Evolutionary conservation across 768 basidiomycete species (phyloP).

Genomic region (Daedaleopsis nitida): DNA sequence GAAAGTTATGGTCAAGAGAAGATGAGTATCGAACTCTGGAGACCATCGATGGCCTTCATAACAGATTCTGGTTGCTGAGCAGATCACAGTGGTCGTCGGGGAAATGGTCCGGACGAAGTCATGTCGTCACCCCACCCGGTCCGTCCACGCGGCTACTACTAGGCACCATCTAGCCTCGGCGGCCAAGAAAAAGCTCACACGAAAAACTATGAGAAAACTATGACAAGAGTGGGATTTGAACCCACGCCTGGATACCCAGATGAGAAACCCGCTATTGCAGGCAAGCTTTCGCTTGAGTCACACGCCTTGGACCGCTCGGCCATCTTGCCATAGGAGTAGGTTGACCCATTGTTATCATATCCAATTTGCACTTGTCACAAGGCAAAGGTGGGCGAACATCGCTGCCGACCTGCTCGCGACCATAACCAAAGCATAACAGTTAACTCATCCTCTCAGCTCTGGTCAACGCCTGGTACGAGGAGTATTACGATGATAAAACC

Average conservation of each 20-base stretch:
- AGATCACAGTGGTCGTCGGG: conserved; percentile 4
- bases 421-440: too few relatives aligned
- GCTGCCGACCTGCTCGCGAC: too few relatives aligned
- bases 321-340: conserved; percentile 45
- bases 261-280: conserved; percentile 29
- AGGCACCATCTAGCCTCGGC: background rate
- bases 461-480: too few relatives aligned
- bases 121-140: conserved; percentile 5
- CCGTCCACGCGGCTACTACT: background rate
- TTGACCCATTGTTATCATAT: background rate
- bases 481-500: too few relatives aligned
- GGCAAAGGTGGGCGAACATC: too few relatives aligned
- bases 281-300: conserved; percentile 53
- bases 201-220: too few relatives aligned
- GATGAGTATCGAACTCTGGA: background rate
- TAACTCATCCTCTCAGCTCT: too few relatives aligned
- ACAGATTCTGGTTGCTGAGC: background rate
- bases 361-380: too few relatives aligned
- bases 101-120: background rate
- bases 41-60: conserved; percentile 3
- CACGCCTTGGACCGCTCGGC: conserved; percentile 67
- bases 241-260: conserved; percentile 33
- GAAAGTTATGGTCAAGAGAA: background rate
- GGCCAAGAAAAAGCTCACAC: background rate
- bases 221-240: conserved; percentile 33